These are phyloP conservation scores for Leptodermis oblonga DNA, from an alignment of 257 asterid species.

Conservation along the genomic window DNA sequence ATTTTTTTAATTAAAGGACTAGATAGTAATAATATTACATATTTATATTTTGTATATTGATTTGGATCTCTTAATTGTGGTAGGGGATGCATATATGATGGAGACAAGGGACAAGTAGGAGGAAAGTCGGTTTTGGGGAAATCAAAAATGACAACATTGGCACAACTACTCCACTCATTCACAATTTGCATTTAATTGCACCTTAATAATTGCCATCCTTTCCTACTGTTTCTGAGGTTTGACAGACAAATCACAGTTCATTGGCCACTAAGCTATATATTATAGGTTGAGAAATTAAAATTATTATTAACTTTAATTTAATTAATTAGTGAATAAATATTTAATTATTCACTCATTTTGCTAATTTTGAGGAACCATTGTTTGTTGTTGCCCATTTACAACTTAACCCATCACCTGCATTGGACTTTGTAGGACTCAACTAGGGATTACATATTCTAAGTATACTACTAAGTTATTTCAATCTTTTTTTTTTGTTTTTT, in stretches of 20 bases:
- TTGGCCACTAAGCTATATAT: slow-evolving; percentile 41
- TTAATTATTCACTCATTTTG: slow-evolving; percentile 22
- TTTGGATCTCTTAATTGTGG: neutral
- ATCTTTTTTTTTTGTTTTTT: neutral
- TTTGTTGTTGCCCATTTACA: slow-evolving; percentile 25
- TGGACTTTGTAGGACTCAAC: slow-evolving; percentile 15
- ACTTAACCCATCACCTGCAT: slow-evolving; percentile 27
- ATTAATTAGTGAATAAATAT: slow-evolving; percentile 11
- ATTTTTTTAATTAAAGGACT: too few relatives aligned
- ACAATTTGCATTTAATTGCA: slow-evolving; percentile 9
- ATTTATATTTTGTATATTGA: neutral
- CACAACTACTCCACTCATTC: slow-evolving; percentile 57
- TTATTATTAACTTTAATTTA: slow-evolving; percentile 24
- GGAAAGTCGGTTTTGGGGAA: slow-evolving; percentile 48
- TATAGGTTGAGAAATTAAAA: too few relatives aligned
- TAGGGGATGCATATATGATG: neutral
- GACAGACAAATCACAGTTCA: slow-evolving; percentile 52
- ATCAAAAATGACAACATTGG: slow-evolving; percentile 42
- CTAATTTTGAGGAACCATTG: slow-evolving; percentile 42
- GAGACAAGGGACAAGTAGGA: slow-evolving; percentile 52
- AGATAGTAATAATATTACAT: neutral
- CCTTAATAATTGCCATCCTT: slow-evolving; percentile 25
- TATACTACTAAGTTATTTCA: neutral
- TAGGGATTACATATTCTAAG: slow-evolving; percentile 6
- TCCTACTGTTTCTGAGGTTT: slow-evolving; percentile 1